Base-by-base conservation (phyloP, 768 basidiomycete genomes). In the Amanita rimosa region DNA sequence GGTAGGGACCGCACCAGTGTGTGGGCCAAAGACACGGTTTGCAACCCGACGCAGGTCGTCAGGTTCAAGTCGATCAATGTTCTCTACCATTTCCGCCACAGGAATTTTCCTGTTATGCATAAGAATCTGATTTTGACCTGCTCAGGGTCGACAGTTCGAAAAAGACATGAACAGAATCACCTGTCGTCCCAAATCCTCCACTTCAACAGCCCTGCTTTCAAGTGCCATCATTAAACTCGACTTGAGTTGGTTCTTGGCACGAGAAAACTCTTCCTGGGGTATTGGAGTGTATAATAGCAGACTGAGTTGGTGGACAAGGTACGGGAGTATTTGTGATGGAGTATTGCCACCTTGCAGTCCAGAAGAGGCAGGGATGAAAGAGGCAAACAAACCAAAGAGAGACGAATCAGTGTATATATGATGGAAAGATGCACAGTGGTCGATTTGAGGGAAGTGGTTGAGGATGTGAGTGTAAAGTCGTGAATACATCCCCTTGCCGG, bases 401-500 rank as follows among this genome's bases (percentile, higher is more conserved):
- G 91, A 91, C 0, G 90, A 88, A 62, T 97, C 94, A 49, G 82
- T 81, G 66, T 97, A 98, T 60, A 94, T 93, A 66, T 98, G 95
- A 62, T 98, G 93, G 83, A 96, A 97, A 16, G 90, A 85, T 7
- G 88, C 84, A 63, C 94, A 97, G 64, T 93, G 90, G 64, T 98
- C 95, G 58, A 98, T 78, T 59, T 89, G 83, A 44, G 91, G 79
- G 69, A 92, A 89, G 60, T 89, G 85, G 63, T 98, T 97, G 50
- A 98, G 81, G 58, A 98, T 91, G 61, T 92, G 83, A 8, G 92
- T 95, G 70, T 98, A 97, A 24, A 97, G 68, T 21, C 95, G 84
- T 29, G 93, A 92, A 73, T 96, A 98, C 95, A 98, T 98, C 57
- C 95, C 95, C 70, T 98, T 98, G 13, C 95, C 95, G 2, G 95